Base-by-base conservation (phyloP, 176 grass and related monocot genomes). In the Bromus sterilis region DNA sequence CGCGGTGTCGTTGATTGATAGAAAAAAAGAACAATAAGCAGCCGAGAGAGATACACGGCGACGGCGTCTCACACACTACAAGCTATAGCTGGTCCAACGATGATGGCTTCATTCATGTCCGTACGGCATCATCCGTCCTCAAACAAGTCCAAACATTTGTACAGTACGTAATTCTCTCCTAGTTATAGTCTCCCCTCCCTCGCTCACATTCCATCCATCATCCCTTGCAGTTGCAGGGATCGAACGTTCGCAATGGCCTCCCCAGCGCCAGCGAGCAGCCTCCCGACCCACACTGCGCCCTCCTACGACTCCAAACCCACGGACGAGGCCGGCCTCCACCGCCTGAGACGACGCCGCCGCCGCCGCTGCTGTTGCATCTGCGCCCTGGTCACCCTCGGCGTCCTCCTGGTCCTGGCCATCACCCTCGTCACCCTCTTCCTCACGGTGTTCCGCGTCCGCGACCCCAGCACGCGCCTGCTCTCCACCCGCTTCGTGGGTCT, bases 341-440 rank as follows among this genome's bases (percentile, higher is more conserved):
- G 68, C 13, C 35, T 23, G 53, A 21, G 33, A 39, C 28, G 24
- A 11, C 44, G n/a, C 56, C 25, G 42, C 0, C n/a, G 53, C 55
- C 55, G 20, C 9, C n/a, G 55, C 77, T 65, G 83, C 18, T 60
- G 81, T 1, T 63, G 63, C 70, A 1, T 75, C n/a, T 89, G 80
- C 79, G 36, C 63, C 40, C 11, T 71, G 6, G 20, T 39, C 4
- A 66, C 71, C 43, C 33, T 91, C 1, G 56, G n/a, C n/a, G n/a
- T 24, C 18, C n/a, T 56, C 55, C 55, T 73, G 40, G 32, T 78
- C 13, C 61, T 97, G 0, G 79, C 48, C 21, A 21, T 84, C 65
- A 23, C 80, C 31, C 28, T 82, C 6, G 23, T 93, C 1, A 80
- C 80, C 24, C 94, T 97, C 63, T 76, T 64, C 73, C 74, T 91